A percentile compares a stretch with the other conserved stretches of the same genome.
Conservation (phyloP, 129 eudicot species). For the Tanacetum coccineum region DNA sequence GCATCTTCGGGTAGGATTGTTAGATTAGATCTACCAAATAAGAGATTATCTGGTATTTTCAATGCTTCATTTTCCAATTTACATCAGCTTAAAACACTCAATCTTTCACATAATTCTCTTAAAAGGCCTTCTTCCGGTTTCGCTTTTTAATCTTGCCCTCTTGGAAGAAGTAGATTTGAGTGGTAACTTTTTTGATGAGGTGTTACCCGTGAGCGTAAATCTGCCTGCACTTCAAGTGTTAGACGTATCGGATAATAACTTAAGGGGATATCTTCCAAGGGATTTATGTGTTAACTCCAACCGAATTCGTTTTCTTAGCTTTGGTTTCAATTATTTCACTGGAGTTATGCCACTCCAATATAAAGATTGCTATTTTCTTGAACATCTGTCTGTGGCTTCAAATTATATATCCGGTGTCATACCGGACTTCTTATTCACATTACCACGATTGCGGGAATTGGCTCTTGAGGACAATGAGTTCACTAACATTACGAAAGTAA, state of each 20-base stretch:
- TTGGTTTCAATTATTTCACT: constrained; percentile 30
- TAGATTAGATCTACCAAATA: constrained; percentile 10
- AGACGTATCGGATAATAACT: constrained; percentile 37
- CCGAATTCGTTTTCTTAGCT: constrained; percentile 13
- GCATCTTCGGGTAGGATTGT: constrained; percentile 31
- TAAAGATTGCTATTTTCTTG: constrained; percentile 36
- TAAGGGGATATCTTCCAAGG: constrained; percentile 40
- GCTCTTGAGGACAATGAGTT: constrained; percentile 41
- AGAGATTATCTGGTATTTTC: background rate
- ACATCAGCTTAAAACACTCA: constrained; percentile 46
- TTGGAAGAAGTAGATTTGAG: constrained; percentile 48
- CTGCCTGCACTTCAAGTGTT: constrained; percentile 42
- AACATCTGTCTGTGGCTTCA: constrained; percentile 30
- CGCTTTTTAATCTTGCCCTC: constrained; percentile 36
- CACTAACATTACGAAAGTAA: background rate
- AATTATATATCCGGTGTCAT: constrained; percentile 38
- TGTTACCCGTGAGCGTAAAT: constrained; percentile 32
- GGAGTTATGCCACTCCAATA: constrained; percentile 34
- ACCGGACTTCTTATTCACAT: constrained; percentile 36
- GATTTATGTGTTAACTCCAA: constrained; percentile 50
- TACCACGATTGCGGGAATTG: constrained; percentile 32
- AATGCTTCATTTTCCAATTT: constrained; percentile 37
- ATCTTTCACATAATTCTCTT: constrained; percentile 49
- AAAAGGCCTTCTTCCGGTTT: constrained; percentile 33
- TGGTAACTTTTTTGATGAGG: constrained; percentile 36